Conservation (phyloP, 1,139 yeast species). For the Wickerhamomyces sp. region DNA sequence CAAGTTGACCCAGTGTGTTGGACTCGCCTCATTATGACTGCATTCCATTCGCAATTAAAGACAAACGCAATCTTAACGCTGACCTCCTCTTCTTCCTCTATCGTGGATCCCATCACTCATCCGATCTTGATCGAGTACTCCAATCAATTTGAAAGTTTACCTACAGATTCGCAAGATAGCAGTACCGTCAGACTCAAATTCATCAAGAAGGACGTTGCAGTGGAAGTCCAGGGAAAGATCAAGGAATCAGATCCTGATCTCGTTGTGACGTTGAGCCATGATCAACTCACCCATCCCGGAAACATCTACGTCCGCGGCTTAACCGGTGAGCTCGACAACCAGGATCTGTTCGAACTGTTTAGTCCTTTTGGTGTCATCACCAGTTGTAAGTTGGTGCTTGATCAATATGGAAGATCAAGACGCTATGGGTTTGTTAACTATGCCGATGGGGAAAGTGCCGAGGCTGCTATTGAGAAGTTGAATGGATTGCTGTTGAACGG, state of each 20-base stretch:
- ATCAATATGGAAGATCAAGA: constrained; percentile 35
- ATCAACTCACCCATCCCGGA: constrained; percentile 61
- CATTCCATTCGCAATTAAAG: constrained; percentile 19
- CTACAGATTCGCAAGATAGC: too few relatives aligned
- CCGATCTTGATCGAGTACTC: not conserved
- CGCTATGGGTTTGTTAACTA: constrained; percentile 47
- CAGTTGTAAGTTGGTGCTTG: constrained; percentile 39
- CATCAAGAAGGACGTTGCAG: constrained; percentile 18
- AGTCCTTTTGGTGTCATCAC: constrained; percentile 37
- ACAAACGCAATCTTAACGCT: constrained; percentile 19
- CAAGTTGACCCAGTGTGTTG: not conserved
- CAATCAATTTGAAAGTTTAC: not conserved
- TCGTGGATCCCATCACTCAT: not conserved
- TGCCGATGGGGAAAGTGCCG: constrained; percentile 35
- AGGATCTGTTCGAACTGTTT: constrained; percentile 34
- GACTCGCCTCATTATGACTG: not conserved
- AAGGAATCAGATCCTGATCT: not conserved
- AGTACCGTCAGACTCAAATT: constrained; percentile 15
- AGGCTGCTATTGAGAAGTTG: constrained; percentile 37
- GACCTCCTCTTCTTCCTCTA: too few relatives aligned
- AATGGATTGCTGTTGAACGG: constrained; percentile 37
- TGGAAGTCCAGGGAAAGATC: constrained; percentile 6
- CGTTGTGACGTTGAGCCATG: constrained; percentile 24
- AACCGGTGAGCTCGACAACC: constrained; percentile 34
- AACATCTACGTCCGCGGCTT: constrained; percentile 54